A percentile compares a stretch with the other conserved stretches of the same genome.
Evolutionary conservation across 208 protist genomes (phyloP).

Genomic region (Tetramitus jugosus): DNA sequence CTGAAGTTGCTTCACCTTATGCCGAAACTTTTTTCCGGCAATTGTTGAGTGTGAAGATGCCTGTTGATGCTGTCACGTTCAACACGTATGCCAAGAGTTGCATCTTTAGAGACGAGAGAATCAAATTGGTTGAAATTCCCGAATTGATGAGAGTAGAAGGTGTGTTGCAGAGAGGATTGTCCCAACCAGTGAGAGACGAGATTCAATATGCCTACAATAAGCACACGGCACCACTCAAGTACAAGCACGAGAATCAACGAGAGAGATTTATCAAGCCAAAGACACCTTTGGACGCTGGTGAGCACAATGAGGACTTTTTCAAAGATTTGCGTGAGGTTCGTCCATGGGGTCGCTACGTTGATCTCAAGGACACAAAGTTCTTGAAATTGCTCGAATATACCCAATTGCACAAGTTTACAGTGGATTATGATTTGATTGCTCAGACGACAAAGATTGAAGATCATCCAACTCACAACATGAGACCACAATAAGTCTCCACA

Average conservation of each 20-base stretch:
- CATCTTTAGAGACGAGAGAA: constrained; percentile 10
- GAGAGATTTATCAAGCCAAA: not conserved
- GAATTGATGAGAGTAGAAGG: constrained; percentile 23
- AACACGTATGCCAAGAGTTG: constrained; percentile 15
- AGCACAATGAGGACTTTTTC: not conserved
- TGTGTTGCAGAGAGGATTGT: not conserved
- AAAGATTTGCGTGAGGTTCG: not conserved
- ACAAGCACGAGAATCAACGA: not conserved
- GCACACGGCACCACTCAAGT: not conserved
- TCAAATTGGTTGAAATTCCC: not conserved
- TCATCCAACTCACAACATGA: too few relatives aligned
- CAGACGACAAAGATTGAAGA: too few relatives aligned
- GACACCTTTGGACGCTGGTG: not conserved
- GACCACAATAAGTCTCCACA: too few relatives aligned
- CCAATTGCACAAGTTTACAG: not conserved
- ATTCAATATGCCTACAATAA: not conserved
- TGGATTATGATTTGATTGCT: too few relatives aligned
- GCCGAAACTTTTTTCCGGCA: not conserved
- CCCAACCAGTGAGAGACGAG: constrained; percentile 4
- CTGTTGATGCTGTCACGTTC: constrained; percentile 7
- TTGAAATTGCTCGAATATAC: constrained; percentile 10
- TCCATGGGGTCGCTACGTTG: not conserved
- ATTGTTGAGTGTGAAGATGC: not conserved
- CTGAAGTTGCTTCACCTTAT: not conserved
- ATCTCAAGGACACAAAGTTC: constrained; percentile 6